Percentiles rank a stretch among this genome's conserved stretches.
Conservation (phyloP, 2,329 filamentous ascomycete species). For the Leptographium galeiforme region DNA sequence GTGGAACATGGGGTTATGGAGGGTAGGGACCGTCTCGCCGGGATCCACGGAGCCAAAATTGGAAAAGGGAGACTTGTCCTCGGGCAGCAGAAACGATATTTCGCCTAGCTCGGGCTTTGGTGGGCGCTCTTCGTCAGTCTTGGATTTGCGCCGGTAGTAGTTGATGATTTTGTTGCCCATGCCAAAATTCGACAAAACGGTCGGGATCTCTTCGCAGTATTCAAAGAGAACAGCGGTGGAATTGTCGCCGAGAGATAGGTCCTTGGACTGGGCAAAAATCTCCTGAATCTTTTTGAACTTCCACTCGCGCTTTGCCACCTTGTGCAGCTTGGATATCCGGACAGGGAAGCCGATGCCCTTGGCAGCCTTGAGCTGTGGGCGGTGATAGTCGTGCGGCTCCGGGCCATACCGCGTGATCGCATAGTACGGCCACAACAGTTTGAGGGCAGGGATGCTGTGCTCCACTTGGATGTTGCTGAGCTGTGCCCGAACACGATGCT, state of each 20-base stretch:
- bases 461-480: slow-evolving; percentile 87
- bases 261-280: slow-evolving; percentile 66
- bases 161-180: slow-evolving; percentile 96
- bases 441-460: slow-evolving; percentile 82
- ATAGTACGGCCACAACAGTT: slow-evolving; percentile 92
- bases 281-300: slow-evolving; percentile 68
- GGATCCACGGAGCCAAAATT: slow-evolving; percentile 88
- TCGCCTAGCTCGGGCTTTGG: slow-evolving; percentile 81
- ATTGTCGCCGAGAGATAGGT: slow-evolving; percentile 79
- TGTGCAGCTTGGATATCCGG: slow-evolving; percentile 53
- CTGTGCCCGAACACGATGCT: slow-evolving; percentile 87
- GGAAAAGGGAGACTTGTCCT: slow-evolving; percentile 92
- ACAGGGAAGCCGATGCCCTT: slow-evolving; percentile 53
- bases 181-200: slow-evolving; percentile 86
- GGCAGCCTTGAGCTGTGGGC: slow-evolving; percentile 63
- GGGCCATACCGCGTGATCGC: slow-evolving; percentile 66
- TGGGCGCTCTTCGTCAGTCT: slow-evolving; percentile 58
- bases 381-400: slow-evolving; percentile 65
- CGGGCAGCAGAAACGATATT: slow-evolving; percentile 72
- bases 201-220: slow-evolving; percentile 88
- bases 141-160: slow-evolving; percentile 81
- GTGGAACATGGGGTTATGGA: slow-evolving; percentile 92
- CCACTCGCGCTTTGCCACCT: slow-evolving; percentile 66
- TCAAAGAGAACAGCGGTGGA: slow-evolving; percentile 79
- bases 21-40: slow-evolving; percentile 76